phyloP scores from a whole-genome alignment of 2,329 filamentous ascomycete species.

The Verticillium nubilum region DNA sequence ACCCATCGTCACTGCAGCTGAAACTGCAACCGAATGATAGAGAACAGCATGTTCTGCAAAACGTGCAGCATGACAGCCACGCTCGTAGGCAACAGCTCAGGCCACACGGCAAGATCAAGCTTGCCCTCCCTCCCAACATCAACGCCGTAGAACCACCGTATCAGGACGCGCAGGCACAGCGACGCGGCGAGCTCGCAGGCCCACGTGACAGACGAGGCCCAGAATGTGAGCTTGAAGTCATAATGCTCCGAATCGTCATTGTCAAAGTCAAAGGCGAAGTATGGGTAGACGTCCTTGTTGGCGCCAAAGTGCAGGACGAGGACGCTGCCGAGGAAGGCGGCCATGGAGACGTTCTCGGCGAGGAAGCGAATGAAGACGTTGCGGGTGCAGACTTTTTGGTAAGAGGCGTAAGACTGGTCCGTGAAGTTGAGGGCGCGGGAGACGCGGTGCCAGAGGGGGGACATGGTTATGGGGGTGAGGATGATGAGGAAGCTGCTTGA shows the following conservation, averaged over 20 bases:
- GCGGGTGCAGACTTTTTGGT: constrained; percentile 60
- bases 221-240: constrained; percentile 59
- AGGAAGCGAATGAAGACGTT: constrained; percentile 64
- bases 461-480: constrained; percentile 60
- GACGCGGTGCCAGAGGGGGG: constrained; percentile 49
- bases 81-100: constrained; percentile 60
- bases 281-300: constrained; percentile 65
- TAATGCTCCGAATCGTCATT: constrained; percentile 38
- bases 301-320: constrained; percentile 61
- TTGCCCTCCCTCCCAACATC: constrained; percentile 61
- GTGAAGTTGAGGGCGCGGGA: constrained; percentile 50
- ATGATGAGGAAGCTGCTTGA: constrained; percentile 60
- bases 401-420: constrained; percentile 54
- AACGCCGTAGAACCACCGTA: constrained; percentile 53
- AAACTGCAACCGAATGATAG: constrained; percentile 61
- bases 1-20: constrained; percentile 16
- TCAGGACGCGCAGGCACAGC: constrained; percentile 52
- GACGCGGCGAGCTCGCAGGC: constrained; percentile 60
- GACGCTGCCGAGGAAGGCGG: constrained; percentile 61
- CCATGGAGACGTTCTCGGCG: constrained; percentile 63
- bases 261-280: constrained; percentile 57
- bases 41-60: constrained; percentile 68
- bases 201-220: constrained; percentile 60
- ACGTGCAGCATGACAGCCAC: constrained; percentile 63
- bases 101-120: constrained; percentile 60